Evolutionary conservation across 176 grass and related monocot species (phyloP).

Genomic region (Ensete ventricosum): DNA sequence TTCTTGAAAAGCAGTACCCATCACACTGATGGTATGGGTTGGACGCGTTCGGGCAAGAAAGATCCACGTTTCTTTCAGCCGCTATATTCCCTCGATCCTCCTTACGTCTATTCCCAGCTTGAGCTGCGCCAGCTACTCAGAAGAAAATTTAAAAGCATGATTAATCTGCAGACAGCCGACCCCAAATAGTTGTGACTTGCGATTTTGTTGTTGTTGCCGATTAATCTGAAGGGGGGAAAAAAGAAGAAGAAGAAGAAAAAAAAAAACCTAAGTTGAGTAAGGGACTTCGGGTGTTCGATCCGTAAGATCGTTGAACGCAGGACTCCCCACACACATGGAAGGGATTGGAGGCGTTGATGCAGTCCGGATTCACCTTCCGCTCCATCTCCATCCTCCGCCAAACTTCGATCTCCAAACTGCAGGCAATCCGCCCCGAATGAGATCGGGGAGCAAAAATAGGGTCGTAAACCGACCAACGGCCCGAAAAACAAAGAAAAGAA

Average conservation of each 20-base stretch:
- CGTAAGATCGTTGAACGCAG: constrained; percentile 35
- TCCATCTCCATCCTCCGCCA: constrained; percentile 2
- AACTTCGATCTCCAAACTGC: background rate
- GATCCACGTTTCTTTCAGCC: constrained; percentile 48
- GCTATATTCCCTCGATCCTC: background rate
- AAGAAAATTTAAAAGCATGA: constrained; percentile 4
- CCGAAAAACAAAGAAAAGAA: background rate
- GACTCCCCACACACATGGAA: constrained; percentile 65
- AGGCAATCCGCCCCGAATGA: background rate
- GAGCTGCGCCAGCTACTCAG: constrained; percentile 7
- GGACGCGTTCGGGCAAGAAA: constrained; percentile 51
- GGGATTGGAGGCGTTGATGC: constrained; percentile 46
- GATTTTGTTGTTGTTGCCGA: too few species aligned
- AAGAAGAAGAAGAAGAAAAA: too few species aligned
- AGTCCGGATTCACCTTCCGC: constrained; percentile 36
- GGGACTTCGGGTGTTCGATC: background rate
- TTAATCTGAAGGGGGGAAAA: constrained; percentile 1
- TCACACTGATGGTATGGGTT: constrained; percentile 88
- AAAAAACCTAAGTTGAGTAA: background rate
- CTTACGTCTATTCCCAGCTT: background rate
- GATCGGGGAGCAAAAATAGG: too few species aligned
- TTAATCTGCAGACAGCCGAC: background rate
- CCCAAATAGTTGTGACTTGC: too few species aligned
- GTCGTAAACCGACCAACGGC: background rate
- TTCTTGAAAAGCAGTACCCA: constrained; percentile 54